These are phyloP conservation scores for Plasmodium adleri DNA, from an alignment of 169 alveolate species.

Conservation along the genomic window DNA sequence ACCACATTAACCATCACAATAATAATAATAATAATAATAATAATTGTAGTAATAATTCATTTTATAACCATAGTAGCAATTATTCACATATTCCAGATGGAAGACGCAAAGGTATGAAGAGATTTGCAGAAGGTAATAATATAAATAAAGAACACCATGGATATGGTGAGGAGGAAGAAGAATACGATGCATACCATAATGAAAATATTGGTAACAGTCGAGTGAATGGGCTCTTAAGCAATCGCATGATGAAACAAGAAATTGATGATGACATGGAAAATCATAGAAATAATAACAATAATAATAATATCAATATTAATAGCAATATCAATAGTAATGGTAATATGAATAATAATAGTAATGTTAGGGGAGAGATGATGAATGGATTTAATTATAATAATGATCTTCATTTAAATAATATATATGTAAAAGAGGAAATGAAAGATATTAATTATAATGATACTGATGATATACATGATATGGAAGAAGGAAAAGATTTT, in stretches of 20 bases:
- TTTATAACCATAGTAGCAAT: not conserved
- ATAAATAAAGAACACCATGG: not conserved
- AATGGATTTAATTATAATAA: not conserved
- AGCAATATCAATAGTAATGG: not conserved
- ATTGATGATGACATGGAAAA: too few species aligned
- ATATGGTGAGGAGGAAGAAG: conserved; percentile 5
- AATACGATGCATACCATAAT: not conserved
- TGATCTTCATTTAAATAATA: not conserved
- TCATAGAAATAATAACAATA: not conserved
- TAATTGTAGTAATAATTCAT: not conserved
- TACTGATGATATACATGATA: not conserved
- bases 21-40: not conserved
- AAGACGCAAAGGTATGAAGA: too few species aligned
- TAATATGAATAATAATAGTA: not conserved
- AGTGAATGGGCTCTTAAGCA: too few species aligned
- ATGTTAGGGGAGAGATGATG: not conserved
- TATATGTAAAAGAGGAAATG: conserved; percentile 11
- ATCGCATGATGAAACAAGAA: too few species aligned
- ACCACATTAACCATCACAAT: not conserved
- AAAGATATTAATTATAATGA: conserved; percentile 8
- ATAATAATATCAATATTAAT: not conserved
- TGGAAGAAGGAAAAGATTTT: conserved; percentile 7
- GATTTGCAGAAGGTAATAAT: too few species aligned
- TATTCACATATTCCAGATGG: too few species aligned
- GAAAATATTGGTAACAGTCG: not conserved